phyloP scores from a whole-genome alignment of 2,329 filamentous ascomycete genomes.

The Aspergillus sp. region DNA sequence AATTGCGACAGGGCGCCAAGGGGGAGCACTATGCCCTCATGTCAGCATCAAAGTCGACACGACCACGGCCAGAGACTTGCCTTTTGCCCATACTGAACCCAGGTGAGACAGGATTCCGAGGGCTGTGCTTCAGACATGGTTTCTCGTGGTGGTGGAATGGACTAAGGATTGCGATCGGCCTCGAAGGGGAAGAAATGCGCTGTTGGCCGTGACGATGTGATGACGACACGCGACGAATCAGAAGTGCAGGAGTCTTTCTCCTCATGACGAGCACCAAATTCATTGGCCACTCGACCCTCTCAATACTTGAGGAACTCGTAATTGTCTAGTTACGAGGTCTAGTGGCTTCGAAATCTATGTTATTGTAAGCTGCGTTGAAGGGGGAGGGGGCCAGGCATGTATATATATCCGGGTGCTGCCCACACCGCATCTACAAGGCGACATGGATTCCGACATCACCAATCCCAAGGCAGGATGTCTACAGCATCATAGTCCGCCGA shows the following conservation, averaged over 20 bases:
- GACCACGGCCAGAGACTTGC: neutral
- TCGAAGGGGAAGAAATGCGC: neutral
- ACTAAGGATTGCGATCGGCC: neutral
- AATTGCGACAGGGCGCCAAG: neutral
- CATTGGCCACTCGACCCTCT: neutral
- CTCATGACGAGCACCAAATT: neutral
- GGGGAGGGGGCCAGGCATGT: no score
- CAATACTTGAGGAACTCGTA: no score
- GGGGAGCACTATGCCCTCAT: neutral
- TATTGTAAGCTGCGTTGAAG: no score
- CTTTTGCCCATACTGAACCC: neutral
- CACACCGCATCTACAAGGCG: no score
- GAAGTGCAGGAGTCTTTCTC: no score
- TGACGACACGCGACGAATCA: neutral
- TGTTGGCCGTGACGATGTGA: neutral
- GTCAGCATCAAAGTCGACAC: neutral
- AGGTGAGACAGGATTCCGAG: neutral
- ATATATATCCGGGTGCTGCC: no score
- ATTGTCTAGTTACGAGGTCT: no score
- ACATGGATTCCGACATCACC: no score
- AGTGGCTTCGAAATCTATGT: no score
- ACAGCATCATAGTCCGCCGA: no score
- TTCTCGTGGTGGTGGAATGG: neutral
- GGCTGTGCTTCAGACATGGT: neutral
- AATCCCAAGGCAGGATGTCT: no score